Evolutionary conservation across 306 rosid species (phyloP).

Genomic region (Vigna trinervia): DNA sequence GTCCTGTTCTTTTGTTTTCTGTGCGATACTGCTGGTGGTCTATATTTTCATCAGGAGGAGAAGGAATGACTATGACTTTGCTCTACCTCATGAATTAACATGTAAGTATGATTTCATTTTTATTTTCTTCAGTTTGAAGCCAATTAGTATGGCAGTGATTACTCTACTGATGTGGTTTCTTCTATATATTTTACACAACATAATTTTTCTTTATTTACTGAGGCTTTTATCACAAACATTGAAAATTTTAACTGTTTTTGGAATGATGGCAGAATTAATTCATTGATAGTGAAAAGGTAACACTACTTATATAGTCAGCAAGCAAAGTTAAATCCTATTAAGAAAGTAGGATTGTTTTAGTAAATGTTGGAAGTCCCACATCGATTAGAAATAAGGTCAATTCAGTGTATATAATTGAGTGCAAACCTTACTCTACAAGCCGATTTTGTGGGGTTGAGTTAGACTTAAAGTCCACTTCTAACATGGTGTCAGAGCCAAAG

Average conservation of each 20-base stretch:
- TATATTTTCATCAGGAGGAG: constrained; percentile 80
- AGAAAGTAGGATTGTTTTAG: too few relatives aligned
- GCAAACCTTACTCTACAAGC: too few relatives aligned
- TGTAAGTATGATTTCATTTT: constrained; percentile 64
- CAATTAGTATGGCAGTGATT: background rate
- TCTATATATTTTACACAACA: background rate
- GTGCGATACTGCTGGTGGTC: constrained; percentile 58
- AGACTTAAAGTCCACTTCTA: too few relatives aligned
- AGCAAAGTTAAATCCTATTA: background rate
- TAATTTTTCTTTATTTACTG: background rate
- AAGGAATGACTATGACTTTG: constrained; percentile 87
- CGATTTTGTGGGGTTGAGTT: too few relatives aligned
- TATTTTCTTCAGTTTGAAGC: constrained; percentile 12
- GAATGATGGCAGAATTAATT: constrained; percentile 6
- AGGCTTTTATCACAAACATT: background rate
- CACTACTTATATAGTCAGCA: background rate
- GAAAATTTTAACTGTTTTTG: background rate
- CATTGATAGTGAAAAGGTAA: background rate
- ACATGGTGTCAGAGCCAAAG: too few relatives aligned
- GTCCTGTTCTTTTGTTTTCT: constrained; percentile 64
- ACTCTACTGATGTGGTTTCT: constrained; percentile 1
- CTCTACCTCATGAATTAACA: constrained; percentile 83
- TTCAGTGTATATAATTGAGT: too few relatives aligned
- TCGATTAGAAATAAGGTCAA: too few relatives aligned
- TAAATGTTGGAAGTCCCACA: too few relatives aligned